Conservation (phyloP, 305 asterid species). For the Salvia sclarea region DNA sequence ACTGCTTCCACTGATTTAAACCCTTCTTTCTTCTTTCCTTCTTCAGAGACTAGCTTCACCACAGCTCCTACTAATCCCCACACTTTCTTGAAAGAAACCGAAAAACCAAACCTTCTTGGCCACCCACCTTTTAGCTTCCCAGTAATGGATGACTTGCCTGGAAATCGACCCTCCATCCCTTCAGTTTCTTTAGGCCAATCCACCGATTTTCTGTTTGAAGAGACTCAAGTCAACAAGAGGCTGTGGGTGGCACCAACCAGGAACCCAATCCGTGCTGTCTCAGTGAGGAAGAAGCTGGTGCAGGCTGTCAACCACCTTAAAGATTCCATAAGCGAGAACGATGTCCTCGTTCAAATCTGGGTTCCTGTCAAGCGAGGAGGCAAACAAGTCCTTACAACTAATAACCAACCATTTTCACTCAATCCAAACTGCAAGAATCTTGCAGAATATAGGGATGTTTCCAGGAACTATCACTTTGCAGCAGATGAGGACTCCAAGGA, state of each 20-base stretch:
- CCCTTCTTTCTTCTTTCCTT: slow-evolving; percentile 38
- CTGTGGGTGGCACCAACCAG: slow-evolving; percentile 57
- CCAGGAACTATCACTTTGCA: slow-evolving; percentile 58
- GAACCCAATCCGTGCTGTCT: slow-evolving; percentile 29
- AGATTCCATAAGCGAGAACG: slow-evolving; percentile 50
- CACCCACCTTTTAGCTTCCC: slow-evolving; percentile 23
- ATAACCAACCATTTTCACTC: slow-evolving; percentile 60
- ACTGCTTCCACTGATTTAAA: slow-evolving; percentile 28
- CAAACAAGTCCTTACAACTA: slow-evolving; percentile 62
- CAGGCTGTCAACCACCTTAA: slow-evolving; percentile 62
- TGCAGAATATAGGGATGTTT: slow-evolving; percentile 58
- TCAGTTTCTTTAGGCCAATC: slow-evolving; percentile 34
- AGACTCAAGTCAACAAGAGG: slow-evolving; percentile 41
- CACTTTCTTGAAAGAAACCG: slow-evolving; percentile 18
- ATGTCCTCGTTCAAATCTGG: slow-evolving; percentile 80
- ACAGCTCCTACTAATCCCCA: background rate
- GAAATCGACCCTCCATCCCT: slow-evolving; percentile 23
- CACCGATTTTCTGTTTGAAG: slow-evolving; percentile 39
- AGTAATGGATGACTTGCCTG: slow-evolving; percentile 41
- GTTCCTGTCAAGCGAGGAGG: slow-evolving; percentile 65
- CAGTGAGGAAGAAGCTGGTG: slow-evolving; percentile 50
- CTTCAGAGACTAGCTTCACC: slow-evolving; percentile 32
- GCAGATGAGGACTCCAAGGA: slow-evolving; percentile 67
- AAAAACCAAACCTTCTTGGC: slow-evolving; percentile 23
- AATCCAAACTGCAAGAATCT: slow-evolving; percentile 55